Conservation (phyloP, 2,329 filamentous ascomycete genomes). For the Aspergillus pseudoglaucus region DNA sequence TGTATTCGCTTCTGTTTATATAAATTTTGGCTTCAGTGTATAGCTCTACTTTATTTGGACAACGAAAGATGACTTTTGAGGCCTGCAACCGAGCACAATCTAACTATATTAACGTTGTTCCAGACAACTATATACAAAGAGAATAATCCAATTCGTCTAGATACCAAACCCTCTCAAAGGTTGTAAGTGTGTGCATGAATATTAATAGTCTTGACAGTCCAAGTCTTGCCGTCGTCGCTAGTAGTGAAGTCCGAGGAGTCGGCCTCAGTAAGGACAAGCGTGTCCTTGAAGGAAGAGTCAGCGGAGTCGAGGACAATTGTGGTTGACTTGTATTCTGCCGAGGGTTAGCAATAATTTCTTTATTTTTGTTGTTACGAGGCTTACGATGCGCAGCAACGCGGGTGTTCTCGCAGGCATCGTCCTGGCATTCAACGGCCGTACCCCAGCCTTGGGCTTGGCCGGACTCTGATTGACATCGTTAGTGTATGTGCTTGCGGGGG, state of each 20-base stretch:
- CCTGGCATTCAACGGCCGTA: constrained; percentile 28
- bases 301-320: constrained; percentile 22
- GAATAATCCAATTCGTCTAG: no score
- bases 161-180: not conserved
- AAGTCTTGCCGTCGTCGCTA: constrained; percentile 20
- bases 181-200: constrained; percentile 22
- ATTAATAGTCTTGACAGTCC: constrained; percentile 21
- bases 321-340: constrained; percentile 8
- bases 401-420: constrained; percentile 19
- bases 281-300: constrained; percentile 21
- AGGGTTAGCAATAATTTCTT: not conserved
- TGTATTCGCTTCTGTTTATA: not conserved
- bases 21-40: no score
- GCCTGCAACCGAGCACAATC: no score
- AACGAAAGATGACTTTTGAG: no score
- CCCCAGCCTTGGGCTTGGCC: constrained; percentile 27
- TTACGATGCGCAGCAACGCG: constrained; percentile 22
- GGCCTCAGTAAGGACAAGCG: constrained; percentile 21
- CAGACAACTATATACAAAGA: no score
- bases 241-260: constrained; percentile 20
- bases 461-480: constrained; percentile 9
- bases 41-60: no score
- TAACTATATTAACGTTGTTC: no score
- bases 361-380: constrained; percentile 2
- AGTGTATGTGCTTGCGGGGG: not conserved